phyloP scores from a whole-genome alignment of 2,329 filamentous ascomycete genomes.

The Trichoderma sp. region DNA sequence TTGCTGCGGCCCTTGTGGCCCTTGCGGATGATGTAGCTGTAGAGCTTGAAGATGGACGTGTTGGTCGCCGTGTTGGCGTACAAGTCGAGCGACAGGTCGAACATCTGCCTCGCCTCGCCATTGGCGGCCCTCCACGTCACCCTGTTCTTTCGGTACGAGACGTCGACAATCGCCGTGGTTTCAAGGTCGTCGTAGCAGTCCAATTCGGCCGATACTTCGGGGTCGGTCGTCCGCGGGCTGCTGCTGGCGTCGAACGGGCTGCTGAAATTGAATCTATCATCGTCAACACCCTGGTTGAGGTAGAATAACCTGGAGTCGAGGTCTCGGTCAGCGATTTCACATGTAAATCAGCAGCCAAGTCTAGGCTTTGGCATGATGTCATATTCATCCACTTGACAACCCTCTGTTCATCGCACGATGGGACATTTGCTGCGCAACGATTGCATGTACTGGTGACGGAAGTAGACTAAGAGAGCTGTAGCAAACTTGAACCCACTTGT shows the following conservation, averaged over 20 bases:
- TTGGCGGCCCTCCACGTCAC: conserved; percentile 4
- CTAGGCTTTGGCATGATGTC: background rate
- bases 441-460: background rate
- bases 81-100: background rate
- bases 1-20: conserved; percentile 9
- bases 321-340: background rate
- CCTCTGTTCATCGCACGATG: background rate
- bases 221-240: background rate
- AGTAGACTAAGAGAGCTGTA: background rate
- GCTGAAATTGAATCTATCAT: background rate
- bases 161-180: background rate
- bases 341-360: background rate
- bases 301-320: background rate
- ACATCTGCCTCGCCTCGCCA: background rate
- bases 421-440: background rate
- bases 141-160: conserved; percentile 3
- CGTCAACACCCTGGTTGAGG: background rate
- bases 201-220: background rate
- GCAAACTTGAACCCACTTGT: background rate
- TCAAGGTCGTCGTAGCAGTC: background rate
- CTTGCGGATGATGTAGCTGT: background rate
- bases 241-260: background rate
- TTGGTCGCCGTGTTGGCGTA: background rate
- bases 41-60: conserved; percentile 9
- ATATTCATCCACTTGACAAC: background rate